phyloP scores from a whole-genome alignment of 2,329 filamentous ascomycete species.

The Chrysosphaeria jannelii region DNA sequence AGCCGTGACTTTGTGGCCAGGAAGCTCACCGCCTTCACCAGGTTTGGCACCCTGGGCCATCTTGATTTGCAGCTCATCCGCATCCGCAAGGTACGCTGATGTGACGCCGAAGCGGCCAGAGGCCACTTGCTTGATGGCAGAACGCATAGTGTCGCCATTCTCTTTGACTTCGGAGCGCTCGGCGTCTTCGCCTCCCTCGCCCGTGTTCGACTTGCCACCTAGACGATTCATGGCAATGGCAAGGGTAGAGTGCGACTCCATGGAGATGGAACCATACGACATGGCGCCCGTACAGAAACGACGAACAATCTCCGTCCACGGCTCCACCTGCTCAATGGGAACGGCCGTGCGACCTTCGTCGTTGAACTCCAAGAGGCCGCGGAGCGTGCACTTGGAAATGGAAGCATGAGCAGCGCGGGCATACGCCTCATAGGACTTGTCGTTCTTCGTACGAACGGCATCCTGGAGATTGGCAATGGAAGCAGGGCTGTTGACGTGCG shows the following conservation, averaged over 20 bases:
- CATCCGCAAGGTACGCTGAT: slow-evolving; percentile 76
- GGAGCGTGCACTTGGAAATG: slow-evolving; percentile 85
- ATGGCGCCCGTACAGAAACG: slow-evolving; percentile 93
- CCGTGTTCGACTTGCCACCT: slow-evolving; percentile 90
- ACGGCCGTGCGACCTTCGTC: slow-evolving; percentile 66
- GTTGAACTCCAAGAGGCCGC: slow-evolving; percentile 84
- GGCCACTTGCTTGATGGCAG: slow-evolving; percentile 90
- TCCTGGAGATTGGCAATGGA: slow-evolving; percentile 95
- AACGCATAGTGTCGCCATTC: slow-evolving; percentile 90
- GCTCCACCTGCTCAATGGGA: slow-evolving; percentile 87
- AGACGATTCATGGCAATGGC: slow-evolving; percentile 92
- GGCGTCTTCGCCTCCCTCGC: slow-evolving; percentile 85
- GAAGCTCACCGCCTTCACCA: slow-evolving; percentile 87
- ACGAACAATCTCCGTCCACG: slow-evolving; percentile 91
- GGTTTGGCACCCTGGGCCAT: slow-evolving; percentile 98
- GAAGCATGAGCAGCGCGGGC: slow-evolving; percentile 80
- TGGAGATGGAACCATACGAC: slow-evolving; percentile 95
- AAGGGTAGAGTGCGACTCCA: slow-evolving; percentile 90
- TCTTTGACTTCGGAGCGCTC: slow-evolving; percentile 65
- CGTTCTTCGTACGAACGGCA: slow-evolving; percentile 85
- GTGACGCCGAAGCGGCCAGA: slow-evolving; percentile 92
- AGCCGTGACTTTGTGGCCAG: slow-evolving; percentile 85
- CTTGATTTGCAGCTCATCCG: slow-evolving; percentile 94
- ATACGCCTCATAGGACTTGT: slow-evolving; percentile 95
- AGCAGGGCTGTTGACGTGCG: slow-evolving; percentile 80